phyloP scores from a whole-genome alignment of 2,329 filamentous ascomycete genomes.

The Colletotrichum destructivum region DNA sequence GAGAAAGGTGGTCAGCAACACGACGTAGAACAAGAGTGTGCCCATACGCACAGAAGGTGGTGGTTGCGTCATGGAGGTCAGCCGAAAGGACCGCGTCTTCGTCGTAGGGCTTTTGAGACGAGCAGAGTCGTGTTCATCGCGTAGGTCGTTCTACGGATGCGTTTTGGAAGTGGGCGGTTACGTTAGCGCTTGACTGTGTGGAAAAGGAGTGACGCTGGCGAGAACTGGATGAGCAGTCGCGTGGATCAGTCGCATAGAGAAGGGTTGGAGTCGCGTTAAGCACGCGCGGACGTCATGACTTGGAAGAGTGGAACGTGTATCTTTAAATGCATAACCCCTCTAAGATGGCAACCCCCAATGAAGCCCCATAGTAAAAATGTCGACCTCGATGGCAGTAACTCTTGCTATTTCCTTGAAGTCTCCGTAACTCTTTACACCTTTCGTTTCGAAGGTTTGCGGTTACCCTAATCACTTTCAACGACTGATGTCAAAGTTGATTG shows the following conservation, averaged over 20 bases:
- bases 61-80: conserved; percentile 40
- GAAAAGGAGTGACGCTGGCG: neutral
- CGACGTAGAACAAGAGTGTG: neutral
- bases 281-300: conserved; percentile 8
- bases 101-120: neutral
- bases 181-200: neutral
- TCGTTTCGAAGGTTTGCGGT: too few species aligned
- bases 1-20: neutral
- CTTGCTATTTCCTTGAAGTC: too few species aligned
- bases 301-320: neutral
- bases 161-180: neutral
- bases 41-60: conserved; percentile 29
- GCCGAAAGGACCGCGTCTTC: conserved; percentile 34
- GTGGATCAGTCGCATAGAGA: neutral
- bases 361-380: neutral
- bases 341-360: neutral
- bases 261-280: conserved; percentile 9
- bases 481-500: too few species aligned
- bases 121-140: conserved; percentile 13
- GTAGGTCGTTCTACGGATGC: neutral
- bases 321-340: conserved; percentile 10
- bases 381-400: neutral
- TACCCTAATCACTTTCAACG: too few species aligned
- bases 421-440: too few species aligned
- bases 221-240: neutral